A percentile compares a stretch with the other conserved stretches of the same genome.
phyloP scores from a whole-genome alignment of 1,139 yeast species.

The Pichia cactophila region DNA sequence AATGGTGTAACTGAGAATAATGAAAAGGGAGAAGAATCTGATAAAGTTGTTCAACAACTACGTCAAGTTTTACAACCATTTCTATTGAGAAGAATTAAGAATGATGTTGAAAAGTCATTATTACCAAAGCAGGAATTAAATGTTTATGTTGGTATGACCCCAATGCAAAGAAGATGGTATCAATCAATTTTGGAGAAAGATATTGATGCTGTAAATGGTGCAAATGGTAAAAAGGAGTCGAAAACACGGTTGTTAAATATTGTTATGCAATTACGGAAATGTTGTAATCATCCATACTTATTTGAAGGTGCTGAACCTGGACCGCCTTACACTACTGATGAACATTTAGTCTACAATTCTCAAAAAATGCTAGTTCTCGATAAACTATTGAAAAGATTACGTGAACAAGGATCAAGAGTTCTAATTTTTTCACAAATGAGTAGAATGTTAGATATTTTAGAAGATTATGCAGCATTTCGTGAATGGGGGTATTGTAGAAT shows the following conservation, averaged over 20 bases:
- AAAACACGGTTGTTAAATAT: slow-evolving; percentile 69
- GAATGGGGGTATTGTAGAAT: slow-evolving; percentile 65
- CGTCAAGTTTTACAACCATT: slow-evolving; percentile 83
- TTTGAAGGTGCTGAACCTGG: slow-evolving; percentile 88
- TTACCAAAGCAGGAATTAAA: slow-evolving; percentile 70
- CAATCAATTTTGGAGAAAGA: slow-evolving; percentile 70
- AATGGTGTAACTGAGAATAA: slow-evolving; percentile 24
- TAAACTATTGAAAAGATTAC: slow-evolving; percentile 53
- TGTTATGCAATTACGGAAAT: slow-evolving; percentile 77
- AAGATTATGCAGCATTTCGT: slow-evolving; percentile 68
- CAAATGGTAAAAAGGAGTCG: slow-evolving; percentile 65
- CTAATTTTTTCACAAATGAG: slow-evolving; percentile 79
- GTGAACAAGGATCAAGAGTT: slow-evolving; percentile 65
- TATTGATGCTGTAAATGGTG: slow-evolving; percentile 78
- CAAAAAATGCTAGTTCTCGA: slow-evolving; percentile 70
- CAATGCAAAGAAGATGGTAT: slow-evolving; percentile 73
- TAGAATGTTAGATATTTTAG: slow-evolving; percentile 68
- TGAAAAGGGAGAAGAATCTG: slow-evolving; percentile 18
- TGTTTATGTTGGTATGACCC: slow-evolving; percentile 65
- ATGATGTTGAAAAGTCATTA: slow-evolving; percentile 72
- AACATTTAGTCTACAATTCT: slow-evolving; percentile 65
- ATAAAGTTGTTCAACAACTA: slow-evolving; percentile 58
- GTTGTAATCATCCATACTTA: slow-evolving; percentile 77
- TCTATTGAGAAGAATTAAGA: slow-evolving; percentile 63
- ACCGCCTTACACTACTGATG: slow-evolving; percentile 79